Conservation (phyloP, 352 stramenopile genomes). For the Globisporangium spiculum region DNA sequence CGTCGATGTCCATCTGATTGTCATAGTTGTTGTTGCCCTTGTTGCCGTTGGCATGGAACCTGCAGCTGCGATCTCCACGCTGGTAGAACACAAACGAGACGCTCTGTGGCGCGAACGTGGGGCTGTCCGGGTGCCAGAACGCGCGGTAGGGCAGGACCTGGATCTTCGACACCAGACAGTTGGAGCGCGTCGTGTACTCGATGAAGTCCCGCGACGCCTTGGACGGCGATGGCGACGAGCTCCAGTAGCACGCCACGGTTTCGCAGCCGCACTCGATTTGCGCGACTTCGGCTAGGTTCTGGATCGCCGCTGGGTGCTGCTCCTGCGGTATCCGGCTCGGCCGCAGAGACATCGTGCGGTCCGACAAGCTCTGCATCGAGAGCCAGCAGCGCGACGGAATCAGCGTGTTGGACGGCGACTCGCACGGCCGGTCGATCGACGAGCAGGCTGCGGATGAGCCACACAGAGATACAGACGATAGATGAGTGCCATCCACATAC, state of each 20-base stretch:
- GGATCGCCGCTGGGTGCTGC: slow-evolving; percentile 27
- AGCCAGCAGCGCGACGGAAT: slow-evolving; percentile 34
- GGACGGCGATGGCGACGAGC: slow-evolving; percentile 17
- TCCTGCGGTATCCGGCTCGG: background rate
- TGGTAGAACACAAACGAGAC: slow-evolving; percentile 55
- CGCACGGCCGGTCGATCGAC: slow-evolving; percentile 30
- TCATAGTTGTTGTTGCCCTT: background rate
- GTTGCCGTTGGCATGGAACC: background rate
- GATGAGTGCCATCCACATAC: background rate
- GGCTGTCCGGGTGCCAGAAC: slow-evolving; percentile 72
- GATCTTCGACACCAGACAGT: slow-evolving; percentile 43
- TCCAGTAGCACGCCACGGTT: slow-evolving; percentile 68
- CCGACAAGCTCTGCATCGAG: slow-evolving; percentile 23
- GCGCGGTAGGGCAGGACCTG: slow-evolving; percentile 72
- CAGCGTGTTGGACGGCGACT: slow-evolving; percentile 35
- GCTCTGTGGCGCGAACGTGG: slow-evolving; percentile 59
- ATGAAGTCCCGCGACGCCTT: slow-evolving; percentile 49
- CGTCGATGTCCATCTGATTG: slow-evolving; percentile 5
- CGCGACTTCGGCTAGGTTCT: slow-evolving; percentile 39
- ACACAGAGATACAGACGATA: background rate
- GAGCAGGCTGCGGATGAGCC: slow-evolving; percentile 16
- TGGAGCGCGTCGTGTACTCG: slow-evolving; percentile 48
- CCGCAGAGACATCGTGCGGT: slow-evolving; percentile 29
- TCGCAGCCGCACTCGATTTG: slow-evolving; percentile 71
- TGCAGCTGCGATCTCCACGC: background rate